Base-by-base conservation (phyloP, 1,284 basidiomycete species). In the Apiotrichum mycotoxinovorans region DNA sequence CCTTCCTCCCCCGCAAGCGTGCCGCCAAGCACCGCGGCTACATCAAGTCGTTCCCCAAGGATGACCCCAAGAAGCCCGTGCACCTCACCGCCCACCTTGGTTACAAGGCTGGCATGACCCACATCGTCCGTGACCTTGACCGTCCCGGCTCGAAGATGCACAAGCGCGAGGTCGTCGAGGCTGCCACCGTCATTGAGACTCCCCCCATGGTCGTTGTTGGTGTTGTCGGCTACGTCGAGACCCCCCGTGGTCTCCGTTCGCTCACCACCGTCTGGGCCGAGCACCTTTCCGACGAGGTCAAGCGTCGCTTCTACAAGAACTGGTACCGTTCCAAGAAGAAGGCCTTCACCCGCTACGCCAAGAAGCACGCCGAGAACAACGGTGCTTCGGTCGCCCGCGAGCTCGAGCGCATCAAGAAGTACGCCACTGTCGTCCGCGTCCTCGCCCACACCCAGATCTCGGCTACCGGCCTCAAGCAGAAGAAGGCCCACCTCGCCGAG, bases 321-420 rank as follows among this genome's bases (percentile, higher is more conserved):
- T 99, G 96, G 96, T 98, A 98, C 85, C 88, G 91, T 72, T 95
- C 91, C 61, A 99, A 99, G 90, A 98, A 98, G 87, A 99, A 99
- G 87, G 95, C 95, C 48, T 98, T 98, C 86, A 98, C 95, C 73
- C 80, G 81, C 74, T 76, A 98, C 81, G 95, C 95, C 79, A 97
- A 97, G 88, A 98, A 97, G 84, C 89, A 96, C 80, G 89, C 94
- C 57, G 95, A 98, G 81, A 89, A 92, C 77, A 85, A 85, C 74
- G 92, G 92, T 76, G 91, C 93, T 79, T 91, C 91, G 56, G 85
- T 92, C 74, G 83, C 87, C 65, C 91, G 94, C 74, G 96, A 99
- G 80, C 88, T 99, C 72, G 95, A 98, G 85, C 92, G 96, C 71
- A 98, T 99, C 78, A 90, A 91, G 83, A 98, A 98, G 82, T 98